A percentile compares a stretch with the other conserved stretches of the same genome.
These are phyloP conservation scores for Lachnellula hyalina DNA, from an alignment of 2,329 filamentous ascomycete species.

Conservation along the genomic window DNA sequence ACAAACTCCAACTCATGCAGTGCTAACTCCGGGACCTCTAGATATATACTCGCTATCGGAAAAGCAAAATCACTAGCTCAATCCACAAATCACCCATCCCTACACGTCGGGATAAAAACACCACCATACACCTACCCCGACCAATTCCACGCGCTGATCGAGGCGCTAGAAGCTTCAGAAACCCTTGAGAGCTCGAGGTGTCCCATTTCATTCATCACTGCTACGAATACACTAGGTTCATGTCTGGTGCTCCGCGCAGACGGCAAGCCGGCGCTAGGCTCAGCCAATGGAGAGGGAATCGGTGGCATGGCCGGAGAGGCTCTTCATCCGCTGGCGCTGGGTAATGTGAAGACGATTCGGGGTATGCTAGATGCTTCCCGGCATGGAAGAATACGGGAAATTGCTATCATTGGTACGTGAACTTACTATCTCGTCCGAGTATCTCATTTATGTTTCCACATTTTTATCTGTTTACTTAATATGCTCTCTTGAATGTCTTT, in stretches of 20 bases:
- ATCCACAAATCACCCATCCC: too few species aligned
- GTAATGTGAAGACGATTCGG: conserved; percentile 68
- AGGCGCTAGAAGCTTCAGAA: conserved; percentile 38
- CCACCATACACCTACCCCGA: conserved; percentile 69
- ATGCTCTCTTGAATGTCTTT: too few species aligned
- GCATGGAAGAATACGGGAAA: conserved; percentile 41
- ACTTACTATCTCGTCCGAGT: too few species aligned
- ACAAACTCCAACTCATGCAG: too few species aligned
- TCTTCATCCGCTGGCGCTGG: conserved; percentile 67
- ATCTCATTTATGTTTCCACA: too few species aligned
- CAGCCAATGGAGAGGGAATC: conserved; percentile 50
- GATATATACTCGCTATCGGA: too few species aligned
- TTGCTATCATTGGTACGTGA: conserved; percentile 55
- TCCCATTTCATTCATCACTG: conserved; percentile 63
- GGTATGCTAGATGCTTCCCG: conserved; percentile 46
- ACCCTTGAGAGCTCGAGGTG: conserved; percentile 25
- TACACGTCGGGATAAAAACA: conserved; percentile 60
- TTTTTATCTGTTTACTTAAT: too few species aligned
- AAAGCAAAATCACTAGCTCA: too few species aligned
- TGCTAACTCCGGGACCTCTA: too few species aligned
- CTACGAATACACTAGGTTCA: conserved; percentile 69
- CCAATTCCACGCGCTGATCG: conserved; percentile 55
- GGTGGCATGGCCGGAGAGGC: conserved; percentile 69
- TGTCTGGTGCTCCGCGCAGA: conserved; percentile 50
- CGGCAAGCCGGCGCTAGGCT: conserved; percentile 38